Conservation (phyloP, 192 early-diverging fungal genomes). For the Helicostylum pulchrum region DNA sequence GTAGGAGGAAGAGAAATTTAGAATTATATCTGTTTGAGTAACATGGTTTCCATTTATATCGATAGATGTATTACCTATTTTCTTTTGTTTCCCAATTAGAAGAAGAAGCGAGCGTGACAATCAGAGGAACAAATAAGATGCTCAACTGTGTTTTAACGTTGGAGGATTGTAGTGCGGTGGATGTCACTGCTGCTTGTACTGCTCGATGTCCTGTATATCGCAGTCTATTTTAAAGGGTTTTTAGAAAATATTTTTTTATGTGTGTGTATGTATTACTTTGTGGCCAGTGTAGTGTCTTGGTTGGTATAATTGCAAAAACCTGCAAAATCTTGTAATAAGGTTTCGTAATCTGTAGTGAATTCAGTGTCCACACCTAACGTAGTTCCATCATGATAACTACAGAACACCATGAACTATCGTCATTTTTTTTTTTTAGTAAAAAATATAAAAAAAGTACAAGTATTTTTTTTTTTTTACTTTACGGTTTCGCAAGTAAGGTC, state of each 20-base stretch:
- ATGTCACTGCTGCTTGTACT: constrained; percentile 58
- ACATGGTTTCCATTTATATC: too few relatives aligned
- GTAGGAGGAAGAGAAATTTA: too few relatives aligned
- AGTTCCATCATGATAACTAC: constrained; percentile 63
- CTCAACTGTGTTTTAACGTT: constrained; percentile 60
- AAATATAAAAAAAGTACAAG: neutral
- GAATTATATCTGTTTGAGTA: too few relatives aligned
- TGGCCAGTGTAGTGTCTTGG: constrained; percentile 12
- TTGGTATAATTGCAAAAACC: constrained; percentile 38
- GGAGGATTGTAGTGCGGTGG: constrained; percentile 58
- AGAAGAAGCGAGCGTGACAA: constrained; percentile 14
- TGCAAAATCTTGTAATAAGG: constrained; percentile 54
- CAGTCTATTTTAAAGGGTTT: constrained; percentile 13
- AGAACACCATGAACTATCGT: constrained; percentile 67
- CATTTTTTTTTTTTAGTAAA: neutral
- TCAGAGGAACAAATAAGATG: constrained; percentile 56
- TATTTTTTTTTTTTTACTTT: constrained; percentile 10
- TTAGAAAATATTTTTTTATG: neutral
- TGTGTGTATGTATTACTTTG: constrained; percentile 22
- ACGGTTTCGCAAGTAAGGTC: constrained; percentile 60
- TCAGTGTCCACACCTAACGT: constrained; percentile 68
- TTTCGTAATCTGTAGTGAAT: constrained; percentile 54
- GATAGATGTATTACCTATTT: too few relatives aligned
- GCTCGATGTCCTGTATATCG: constrained; percentile 59
- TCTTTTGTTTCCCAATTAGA: constrained; percentile 1